These are phyloP conservation scores for Gossypium gossypioides DNA, from an alignment of 441 rosid genomes.

Conservation along the genomic window DNA sequence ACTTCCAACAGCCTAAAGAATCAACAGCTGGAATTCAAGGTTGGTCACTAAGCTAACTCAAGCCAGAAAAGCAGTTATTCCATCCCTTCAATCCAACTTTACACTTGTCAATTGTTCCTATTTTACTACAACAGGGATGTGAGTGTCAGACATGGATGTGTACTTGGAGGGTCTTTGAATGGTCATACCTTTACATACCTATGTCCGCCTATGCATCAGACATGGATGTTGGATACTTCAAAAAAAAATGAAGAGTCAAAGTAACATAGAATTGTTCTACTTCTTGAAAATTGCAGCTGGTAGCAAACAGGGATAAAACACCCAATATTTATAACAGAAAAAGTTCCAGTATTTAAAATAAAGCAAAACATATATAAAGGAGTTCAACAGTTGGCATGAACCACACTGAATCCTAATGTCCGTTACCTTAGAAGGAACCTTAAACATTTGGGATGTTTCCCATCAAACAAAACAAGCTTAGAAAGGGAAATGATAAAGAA, in stretches of 20 bases:
- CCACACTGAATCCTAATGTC: background rate
- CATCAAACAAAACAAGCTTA: background rate
- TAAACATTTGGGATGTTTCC: background rate
- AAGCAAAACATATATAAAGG: background rate
- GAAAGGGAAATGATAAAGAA: slow-evolving; percentile 4
- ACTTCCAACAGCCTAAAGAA: background rate
- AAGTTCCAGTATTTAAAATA: background rate
- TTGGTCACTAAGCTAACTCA: background rate
- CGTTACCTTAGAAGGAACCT: background rate
- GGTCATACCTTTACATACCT: background rate
- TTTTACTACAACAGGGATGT: background rate
- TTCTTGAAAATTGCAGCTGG: background rate
- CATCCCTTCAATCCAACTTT: background rate
- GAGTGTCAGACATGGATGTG: background rate
- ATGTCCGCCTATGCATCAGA: background rate
- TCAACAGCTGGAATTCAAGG: background rate
- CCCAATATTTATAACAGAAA: background rate
- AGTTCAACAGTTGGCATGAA: background rate
- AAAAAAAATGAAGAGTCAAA: background rate
- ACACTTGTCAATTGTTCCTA: background rate
- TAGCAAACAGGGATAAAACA: background rate
- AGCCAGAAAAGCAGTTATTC: background rate
- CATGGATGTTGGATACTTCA: background rate
- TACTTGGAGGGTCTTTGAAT: background rate
- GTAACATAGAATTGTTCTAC: background rate